Evolutionary conservation across 768 basidiomycete species (phyloP).

Genomic region (Cystofilobasidium ferigula): DNA sequence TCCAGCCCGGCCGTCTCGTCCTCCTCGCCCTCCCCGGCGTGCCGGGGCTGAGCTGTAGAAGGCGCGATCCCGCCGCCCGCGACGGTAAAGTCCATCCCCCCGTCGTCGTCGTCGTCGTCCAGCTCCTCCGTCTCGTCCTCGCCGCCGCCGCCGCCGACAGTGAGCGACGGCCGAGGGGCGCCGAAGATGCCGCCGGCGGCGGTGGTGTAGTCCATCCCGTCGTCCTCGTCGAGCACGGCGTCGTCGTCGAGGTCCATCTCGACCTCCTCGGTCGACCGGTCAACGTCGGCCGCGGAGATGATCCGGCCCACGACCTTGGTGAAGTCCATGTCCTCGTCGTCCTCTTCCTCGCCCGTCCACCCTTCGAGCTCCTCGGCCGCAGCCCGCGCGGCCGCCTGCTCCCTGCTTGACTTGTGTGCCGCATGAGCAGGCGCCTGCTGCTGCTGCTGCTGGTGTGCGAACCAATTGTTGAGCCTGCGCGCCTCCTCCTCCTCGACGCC

Average conservation of each 20-base stretch:
- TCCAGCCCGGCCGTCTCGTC: not conserved
- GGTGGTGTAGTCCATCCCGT: not conserved
- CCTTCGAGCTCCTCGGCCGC: constrained; percentile 8
- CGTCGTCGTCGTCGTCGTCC: not conserved
- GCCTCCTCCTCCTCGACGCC: constrained; percentile 30
- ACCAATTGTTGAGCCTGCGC: constrained; percentile 18
- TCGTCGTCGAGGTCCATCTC: constrained; percentile 38
- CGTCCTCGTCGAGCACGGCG: constrained; percentile 33
- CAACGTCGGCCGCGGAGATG: constrained; percentile 9
- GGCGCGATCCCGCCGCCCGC: constrained; percentile 7
- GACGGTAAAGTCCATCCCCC: constrained; percentile 31
- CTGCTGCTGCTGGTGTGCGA: not conserved
- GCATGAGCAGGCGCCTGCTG: not conserved
- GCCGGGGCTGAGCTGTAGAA: not conserved
- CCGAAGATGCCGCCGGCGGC: constrained; percentile 5
- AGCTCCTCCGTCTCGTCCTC: constrained; percentile 6
- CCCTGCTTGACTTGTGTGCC: not conserved
- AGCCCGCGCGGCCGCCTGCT: not conserved
- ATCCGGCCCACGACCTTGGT: constrained; percentile 10
- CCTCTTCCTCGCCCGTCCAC: constrained; percentile 8
- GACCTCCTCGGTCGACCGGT: constrained; percentile 19
- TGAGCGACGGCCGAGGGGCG: not conserved
- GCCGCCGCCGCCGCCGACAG: not conserved
- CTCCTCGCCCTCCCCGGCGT: constrained; percentile 8
- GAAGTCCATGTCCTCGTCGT: constrained; percentile 1